phyloP scores from a whole-genome alignment of 2,329 filamentous ascomycete genomes.

The Gaeumannomyces tritici region DNA sequence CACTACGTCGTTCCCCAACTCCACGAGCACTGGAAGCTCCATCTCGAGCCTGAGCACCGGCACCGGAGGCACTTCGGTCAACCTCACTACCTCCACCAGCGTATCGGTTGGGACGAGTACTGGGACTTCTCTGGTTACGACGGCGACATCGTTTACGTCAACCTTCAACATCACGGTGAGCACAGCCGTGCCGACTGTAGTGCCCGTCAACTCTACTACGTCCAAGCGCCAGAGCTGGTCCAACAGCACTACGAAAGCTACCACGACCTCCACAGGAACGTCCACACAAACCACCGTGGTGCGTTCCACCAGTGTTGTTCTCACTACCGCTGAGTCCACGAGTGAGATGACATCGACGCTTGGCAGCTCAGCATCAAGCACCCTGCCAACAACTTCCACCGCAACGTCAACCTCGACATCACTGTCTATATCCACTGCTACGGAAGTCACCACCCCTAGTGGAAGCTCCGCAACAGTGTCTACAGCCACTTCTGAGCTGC shows the following conservation, averaged over 20 bases:
- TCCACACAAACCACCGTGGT: not conserved
- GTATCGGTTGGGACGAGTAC: not conserved
- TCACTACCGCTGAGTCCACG: not conserved
- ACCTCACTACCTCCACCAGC: not conserved
- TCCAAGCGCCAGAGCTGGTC: not conserved
- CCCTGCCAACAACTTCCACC: not conserved
- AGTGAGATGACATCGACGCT: not conserved
- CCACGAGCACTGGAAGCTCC: not conserved
- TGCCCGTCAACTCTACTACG: not conserved
- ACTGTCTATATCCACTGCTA: not conserved
- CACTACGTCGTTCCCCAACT: not conserved
- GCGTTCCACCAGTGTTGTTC: not conserved
- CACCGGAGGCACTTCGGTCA: not conserved
- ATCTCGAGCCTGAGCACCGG: not conserved
- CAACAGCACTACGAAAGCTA: not conserved
- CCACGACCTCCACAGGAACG: not conserved
- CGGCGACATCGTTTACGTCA: not conserved
- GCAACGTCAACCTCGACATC: not conserved
- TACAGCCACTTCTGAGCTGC: not conserved
- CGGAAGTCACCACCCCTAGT: too few species aligned
- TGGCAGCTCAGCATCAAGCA: not conserved
- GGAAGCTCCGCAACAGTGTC: not conserved
- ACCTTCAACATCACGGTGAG: not conserved
- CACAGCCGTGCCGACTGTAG: not conserved
- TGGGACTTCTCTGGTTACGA: not conserved